Conservation (phyloP, 2,329 filamentous ascomycete species). For the Thelonectria discophora region DNA sequence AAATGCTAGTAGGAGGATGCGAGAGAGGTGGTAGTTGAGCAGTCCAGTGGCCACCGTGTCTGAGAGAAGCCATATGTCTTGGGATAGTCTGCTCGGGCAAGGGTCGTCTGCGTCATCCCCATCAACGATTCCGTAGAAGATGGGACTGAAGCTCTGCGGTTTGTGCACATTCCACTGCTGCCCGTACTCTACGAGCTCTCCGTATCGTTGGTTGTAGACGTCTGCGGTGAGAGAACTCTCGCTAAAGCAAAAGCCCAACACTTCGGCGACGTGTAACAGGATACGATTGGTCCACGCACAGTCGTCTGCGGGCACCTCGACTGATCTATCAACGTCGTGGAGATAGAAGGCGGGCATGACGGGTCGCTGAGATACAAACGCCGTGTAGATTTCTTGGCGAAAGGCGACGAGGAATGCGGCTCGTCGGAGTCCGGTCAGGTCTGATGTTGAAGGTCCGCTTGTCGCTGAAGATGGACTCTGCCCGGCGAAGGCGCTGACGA, state of each 20-base stretch:
- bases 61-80: constrained; percentile 28
- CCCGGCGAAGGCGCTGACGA: constrained; percentile 8
- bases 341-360: constrained; percentile 14
- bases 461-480: constrained; percentile 4
- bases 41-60: constrained; percentile 31
- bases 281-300: constrained; percentile 18
- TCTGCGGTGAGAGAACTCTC: not conserved
- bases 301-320: constrained; percentile 11
- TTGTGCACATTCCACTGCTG: constrained; percentile 32
- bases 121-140: constrained; percentile 6
- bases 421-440: constrained; percentile 9
- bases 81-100: constrained; percentile 9
- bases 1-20: constrained; percentile 33
- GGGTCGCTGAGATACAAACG: constrained; percentile 12
- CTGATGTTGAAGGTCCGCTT: not conserved
- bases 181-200: constrained; percentile 28
- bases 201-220: constrained; percentile 3
- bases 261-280: constrained; percentile 17
- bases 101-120: not conserved
- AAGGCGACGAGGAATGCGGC: constrained; percentile 21
- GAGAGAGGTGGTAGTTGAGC: constrained; percentile 33
- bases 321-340: constrained; percentile 10
- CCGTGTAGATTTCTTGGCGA: constrained; percentile 19
- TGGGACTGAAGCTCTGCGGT: constrained; percentile 32
- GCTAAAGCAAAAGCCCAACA: constrained; percentile 15